Conservation (phyloP, 1,284 basidiomycete genomes). For the Flammula alnicola region DNA sequence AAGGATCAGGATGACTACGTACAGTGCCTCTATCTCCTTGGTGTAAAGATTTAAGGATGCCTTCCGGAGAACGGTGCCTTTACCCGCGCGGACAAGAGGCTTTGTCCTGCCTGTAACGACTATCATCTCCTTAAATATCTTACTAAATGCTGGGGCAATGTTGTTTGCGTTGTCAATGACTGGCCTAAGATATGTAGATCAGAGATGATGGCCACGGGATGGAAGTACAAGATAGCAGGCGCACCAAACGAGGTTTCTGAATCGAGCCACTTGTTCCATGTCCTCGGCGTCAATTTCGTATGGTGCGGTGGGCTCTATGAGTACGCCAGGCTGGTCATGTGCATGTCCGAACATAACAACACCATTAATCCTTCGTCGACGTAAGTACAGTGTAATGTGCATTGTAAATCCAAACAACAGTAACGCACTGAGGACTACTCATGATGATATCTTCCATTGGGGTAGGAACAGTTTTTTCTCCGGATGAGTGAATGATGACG, state of each 20-base stretch:
- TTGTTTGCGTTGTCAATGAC: slow-evolving; percentile 44
- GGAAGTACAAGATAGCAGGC: not conserved
- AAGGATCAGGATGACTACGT: too few relatives aligned
- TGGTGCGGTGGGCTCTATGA: slow-evolving; percentile 29
- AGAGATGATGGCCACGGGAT: not conserved
- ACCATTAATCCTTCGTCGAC: not conserved
- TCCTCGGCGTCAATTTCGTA: slow-evolving; percentile 27
- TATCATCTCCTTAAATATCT: slow-evolving; percentile 47
- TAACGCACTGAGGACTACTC: slow-evolving; percentile 26
- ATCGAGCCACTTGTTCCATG: slow-evolving; percentile 22
- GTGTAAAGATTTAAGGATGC: slow-evolving; percentile 34
- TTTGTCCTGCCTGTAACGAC: slow-evolving; percentile 33
- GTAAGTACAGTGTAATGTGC: not conserved
- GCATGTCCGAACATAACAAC: slow-evolving; percentile 36
- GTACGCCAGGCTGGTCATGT: slow-evolving; percentile 34
- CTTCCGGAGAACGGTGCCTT: slow-evolving; percentile 42
- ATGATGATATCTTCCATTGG: slow-evolving; percentile 36
- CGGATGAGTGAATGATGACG: slow-evolving; percentile 51
- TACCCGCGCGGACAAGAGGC: slow-evolving; percentile 36
- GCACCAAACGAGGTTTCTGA: slow-evolving; percentile 28
- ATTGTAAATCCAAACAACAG: not conserved
- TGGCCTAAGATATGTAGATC: slow-evolving; percentile 14
- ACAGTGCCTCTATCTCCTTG: slow-evolving; percentile 40
- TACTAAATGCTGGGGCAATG: slow-evolving; percentile 37
- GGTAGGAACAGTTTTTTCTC: slow-evolving; percentile 46